Conservation (phyloP, 2,329 filamentous ascomycete species). For the Trematosphaeria pertusa region DNA sequence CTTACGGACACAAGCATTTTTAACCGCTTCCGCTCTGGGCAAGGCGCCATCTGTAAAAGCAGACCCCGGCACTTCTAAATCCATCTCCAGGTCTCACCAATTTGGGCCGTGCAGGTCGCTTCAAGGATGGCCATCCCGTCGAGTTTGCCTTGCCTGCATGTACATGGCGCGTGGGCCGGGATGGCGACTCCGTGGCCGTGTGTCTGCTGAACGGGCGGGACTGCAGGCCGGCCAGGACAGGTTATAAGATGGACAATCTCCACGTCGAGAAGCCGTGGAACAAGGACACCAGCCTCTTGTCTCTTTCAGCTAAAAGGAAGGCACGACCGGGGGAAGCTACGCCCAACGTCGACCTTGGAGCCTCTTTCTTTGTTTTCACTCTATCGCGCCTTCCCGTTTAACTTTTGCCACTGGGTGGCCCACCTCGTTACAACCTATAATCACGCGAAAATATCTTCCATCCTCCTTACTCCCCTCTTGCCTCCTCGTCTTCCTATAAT, state of each 20-base stretch:
- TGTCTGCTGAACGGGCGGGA: slow-evolving; percentile 33
- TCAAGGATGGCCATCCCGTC: slow-evolving; percentile 27
- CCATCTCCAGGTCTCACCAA: slow-evolving; percentile 39
- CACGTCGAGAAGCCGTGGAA: slow-evolving; percentile 5
- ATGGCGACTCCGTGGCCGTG: slow-evolving; percentile 29
- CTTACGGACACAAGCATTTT: slow-evolving; percentile 33
- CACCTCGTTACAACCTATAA: too few species aligned
- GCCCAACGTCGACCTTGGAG: slow-evolving; percentile 11
- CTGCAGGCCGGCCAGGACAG: slow-evolving; percentile 18
- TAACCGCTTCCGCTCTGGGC: slow-evolving; percentile 27
- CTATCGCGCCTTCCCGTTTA: too few species aligned
- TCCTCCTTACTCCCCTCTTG: too few species aligned
- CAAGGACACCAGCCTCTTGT: slow-evolving; percentile 7
- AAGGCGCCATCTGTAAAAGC: slow-evolving; percentile 28
- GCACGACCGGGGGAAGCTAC: slow-evolving; percentile 1
- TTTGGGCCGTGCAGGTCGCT: slow-evolving; percentile 39
- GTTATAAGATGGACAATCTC: slow-evolving; percentile 28
- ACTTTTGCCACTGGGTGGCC: too few species aligned
- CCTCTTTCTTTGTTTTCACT: too few species aligned
- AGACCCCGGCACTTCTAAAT: slow-evolving; percentile 34
- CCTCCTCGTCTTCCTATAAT: slow-evolving; percentile 3
- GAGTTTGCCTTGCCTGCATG: slow-evolving; percentile 31
- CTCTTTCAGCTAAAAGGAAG: neutral
- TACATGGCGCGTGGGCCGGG: slow-evolving; percentile 35
- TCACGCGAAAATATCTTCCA: too few species aligned